Base-by-base conservation (phyloP, 1,284 basidiomycete species). In the Rhodotorula sp. region DNA sequence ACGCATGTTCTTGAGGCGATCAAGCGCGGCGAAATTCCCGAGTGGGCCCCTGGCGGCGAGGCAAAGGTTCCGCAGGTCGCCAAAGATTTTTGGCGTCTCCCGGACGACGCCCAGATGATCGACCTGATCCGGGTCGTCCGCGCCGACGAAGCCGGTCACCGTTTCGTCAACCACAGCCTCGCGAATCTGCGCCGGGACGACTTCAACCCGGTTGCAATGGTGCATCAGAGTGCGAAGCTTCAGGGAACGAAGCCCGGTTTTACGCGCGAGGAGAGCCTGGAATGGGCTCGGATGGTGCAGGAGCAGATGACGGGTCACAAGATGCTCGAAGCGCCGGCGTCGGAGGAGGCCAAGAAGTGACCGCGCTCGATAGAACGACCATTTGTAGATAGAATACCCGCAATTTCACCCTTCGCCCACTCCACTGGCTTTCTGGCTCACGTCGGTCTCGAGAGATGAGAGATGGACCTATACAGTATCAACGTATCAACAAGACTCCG, bases 41-140 rank as follows among this genome's bases (percentile, higher is more conserved):
- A 76, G 43, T 76, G 75, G 75, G 66, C 57, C 1, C 34, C 60
- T 1, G 55, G 34, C 15, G 49, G 56, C 26, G 49, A 34, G 14
- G 61, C 66, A 34, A 58, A 68, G 56, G 71, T 76, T 2, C 71
- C 73, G 3, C 62, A 62, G 10, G 75, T 78, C 23, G 78, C 77
- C 2, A 76, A 71, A n/a, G 76, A 78, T 62, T 78, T 76, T 59
- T 79, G 78, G 78, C 62, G 69, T 12, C n/a, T 77, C 86, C 86
- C 87, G 81, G 54, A 82, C 86, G 76, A 82, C 83, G 75, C 74
- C 8, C 71, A 72, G 48, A 75, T 97, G 71, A 83, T 92, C 34
- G 95, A 97, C 78, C 90, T 97, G 60, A 85, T 97, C 68, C 90
- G 91, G 77, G 93, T 92, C 21, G 91, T 99, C 26, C 86, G 91